Base-by-base conservation (phyloP, 2,329 filamentous ascomycete species). In the Arthrocladium fulminans region DNA sequence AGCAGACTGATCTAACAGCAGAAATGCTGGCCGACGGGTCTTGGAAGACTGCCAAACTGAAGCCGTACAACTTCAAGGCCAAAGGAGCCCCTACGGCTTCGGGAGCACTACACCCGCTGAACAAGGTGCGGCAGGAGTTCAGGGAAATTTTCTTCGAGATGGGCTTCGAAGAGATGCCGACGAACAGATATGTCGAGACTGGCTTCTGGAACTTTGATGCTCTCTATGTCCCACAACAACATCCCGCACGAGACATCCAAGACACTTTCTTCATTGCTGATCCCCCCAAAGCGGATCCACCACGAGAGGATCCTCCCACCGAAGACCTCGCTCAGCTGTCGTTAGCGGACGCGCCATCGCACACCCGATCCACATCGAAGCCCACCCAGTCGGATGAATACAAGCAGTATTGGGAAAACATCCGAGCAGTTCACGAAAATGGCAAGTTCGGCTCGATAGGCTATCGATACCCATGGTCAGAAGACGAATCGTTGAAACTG, bases 201-300 rank as follows among this genome's bases (percentile, higher is more conserved):
- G 89, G 90, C 40, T 96, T 97, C 81, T 98, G 92, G 88, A 97
- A 97, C 70, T 97, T 97, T 67, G 90, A 97, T 63, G 82, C 89
- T 20, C 86, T 98, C 54, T 96, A 90, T 67, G 90, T 97, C 46
- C 90, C 90, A 24, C 92, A 94, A 71, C 92, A 98, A 75, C 92
- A 98, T 67, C 92, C 92, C 45, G 92, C 92, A 51, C 87, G 92
- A 65, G 92, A 98, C 66, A 76, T 96, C 57, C 92, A 98, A 75
- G 92, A 98, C 63, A 97, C 92, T 49, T 97, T 97, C 74, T 98
- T 96, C 74, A 90, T 97, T 62, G 88, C 88, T 34, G 89, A 98
- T 62, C 92, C 92, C 39, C 74, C 80, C 51, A 70, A 69, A 50
- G 89, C 88, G 30, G 88, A 89, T 63, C 72, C 70, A 54, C 80